phyloP scores from a whole-genome alignment of 208 protist genomes.

The Leishmania guyanensis region DNA sequence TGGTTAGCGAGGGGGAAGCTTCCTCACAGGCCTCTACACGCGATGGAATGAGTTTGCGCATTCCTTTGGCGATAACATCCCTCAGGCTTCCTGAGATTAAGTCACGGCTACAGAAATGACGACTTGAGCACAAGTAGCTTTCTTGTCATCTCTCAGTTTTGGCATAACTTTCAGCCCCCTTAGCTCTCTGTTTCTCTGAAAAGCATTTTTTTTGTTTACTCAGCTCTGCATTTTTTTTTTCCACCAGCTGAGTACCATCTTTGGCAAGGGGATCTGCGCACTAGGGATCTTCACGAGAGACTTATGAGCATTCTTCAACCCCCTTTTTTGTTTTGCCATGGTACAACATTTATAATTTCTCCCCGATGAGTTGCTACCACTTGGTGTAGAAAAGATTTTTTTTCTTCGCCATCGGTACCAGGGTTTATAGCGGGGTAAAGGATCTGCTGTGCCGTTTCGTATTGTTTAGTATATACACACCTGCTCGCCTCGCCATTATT shows the following conservation, averaged over 20 bases:
- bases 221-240: neutral
- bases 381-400: neutral
- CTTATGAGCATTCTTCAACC: neutral
- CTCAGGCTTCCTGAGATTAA: neutral
- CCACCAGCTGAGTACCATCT: neutral
- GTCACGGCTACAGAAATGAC: neutral
- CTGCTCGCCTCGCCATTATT: neutral
- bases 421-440: neutral
- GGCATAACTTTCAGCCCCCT: neutral
- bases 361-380: neutral
- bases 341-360: neutral
- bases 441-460: neutral
- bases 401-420: neutral
- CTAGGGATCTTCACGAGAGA: neutral
- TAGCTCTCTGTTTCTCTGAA: neutral
- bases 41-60: neutral
- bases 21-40: neutral
- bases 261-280: neutral
- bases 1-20: neutral
- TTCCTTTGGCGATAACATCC: neutral
- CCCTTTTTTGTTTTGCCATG: neutral
- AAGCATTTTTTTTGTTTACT: neutral
- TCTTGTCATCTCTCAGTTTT: neutral
- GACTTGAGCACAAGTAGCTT: neutral
- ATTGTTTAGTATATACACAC: neutral